Conservation (phyloP, 2,329 filamentous ascomycete species). For the Alternaria panax region DNA sequence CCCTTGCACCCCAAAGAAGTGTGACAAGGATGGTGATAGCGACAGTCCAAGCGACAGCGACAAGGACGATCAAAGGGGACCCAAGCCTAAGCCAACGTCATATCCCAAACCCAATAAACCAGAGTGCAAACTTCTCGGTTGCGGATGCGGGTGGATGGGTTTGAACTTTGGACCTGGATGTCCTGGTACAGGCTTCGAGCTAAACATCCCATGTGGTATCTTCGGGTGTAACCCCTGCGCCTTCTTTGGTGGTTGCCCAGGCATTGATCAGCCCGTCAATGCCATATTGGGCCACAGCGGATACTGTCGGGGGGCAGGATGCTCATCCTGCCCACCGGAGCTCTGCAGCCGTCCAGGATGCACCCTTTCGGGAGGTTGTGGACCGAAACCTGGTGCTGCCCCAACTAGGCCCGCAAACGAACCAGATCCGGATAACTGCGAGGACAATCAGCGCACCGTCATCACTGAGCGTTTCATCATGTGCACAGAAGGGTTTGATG, state of each 20-base stretch:
- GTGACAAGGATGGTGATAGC: conserved; percentile 14
- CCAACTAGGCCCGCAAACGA: conserved; percentile 16
- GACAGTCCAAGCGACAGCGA: conserved; percentile 16
- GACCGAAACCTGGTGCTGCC: conserved; percentile 29
- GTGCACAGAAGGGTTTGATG: conserved; percentile 24
- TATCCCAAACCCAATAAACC: conserved; percentile 3
- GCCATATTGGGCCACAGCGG: conserved; percentile 29
- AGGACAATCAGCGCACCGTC: conserved; percentile 29
- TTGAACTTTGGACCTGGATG: conserved; percentile 30
- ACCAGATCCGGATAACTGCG: conserved; percentile 23
- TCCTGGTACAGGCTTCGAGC: conserved; percentile 1
- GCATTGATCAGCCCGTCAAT: conserved; percentile 1
- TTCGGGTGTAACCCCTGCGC: conserved; percentile 29
- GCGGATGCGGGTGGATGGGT: conserved; percentile 36
- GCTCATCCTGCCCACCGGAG: conserved; percentile 25
- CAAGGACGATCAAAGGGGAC: conserved; percentile 5
- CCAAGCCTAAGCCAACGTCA: conserved; percentile 11
- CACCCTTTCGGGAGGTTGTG: conserved; percentile 21
- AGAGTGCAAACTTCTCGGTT: conserved; percentile 29
- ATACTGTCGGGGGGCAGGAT: conserved; percentile 24
- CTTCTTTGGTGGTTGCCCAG: conserved; percentile 27
- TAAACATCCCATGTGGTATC: conserved; percentile 19
- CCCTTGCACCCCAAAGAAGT: conserved; percentile 19
- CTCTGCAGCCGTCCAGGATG: conserved; percentile 26
- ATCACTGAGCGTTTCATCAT: conserved; percentile 31